Evolutionary conservation across 768 basidiomycete genomes (phyloP), one percentile per base, ranked within the genome.

Genomic region (Boletus vinaceobasis): DNA sequence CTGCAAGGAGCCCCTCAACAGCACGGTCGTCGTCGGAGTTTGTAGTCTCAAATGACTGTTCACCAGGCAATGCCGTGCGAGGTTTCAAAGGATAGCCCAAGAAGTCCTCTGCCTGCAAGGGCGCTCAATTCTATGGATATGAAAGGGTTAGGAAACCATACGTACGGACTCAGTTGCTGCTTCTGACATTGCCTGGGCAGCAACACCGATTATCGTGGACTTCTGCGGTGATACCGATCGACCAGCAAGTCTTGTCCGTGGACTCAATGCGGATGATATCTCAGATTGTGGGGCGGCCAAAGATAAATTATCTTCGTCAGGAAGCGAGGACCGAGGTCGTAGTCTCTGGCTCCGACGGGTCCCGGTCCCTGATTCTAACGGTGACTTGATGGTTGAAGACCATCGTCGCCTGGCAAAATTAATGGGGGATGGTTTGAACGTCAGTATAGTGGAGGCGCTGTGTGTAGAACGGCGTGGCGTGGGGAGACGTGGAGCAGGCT

Each of bases 331-430:
- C 56, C 63, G 64, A 48, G 71, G 71, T 55, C 70, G 70, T 60
- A 71, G 62, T 59, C 70, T 65, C 50, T 71, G 70, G 57, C 71
- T 71, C 40, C 70, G 71, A 42, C 70, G 72, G 27, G 67, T 70
- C 47, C 64, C 68, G 8, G 60, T 60, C 56, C 71, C 74, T 55
- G 69, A 66, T 39, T 69, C 70, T 52, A 70, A 57, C 35, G 68
- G 68, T 44, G 74, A 73, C 60, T 69, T 70, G 35, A 73, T 64
- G 21, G 68, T 62, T 39, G 76, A 77, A 56, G 73, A 78, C 85
- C 85, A 85, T 54, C 84, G 79, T 50, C 81, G 79, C 60, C 78
- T 79, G 8, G 85, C 84, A 65, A 82, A 85, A 60, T 78, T 77
- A 67, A 79, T 77, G n/a, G 85, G 85, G 36, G 83, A 81, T 15